Base-by-base conservation (phyloP, 2,329 filamentous ascomycete genomes). In the Cladosporium sp. region DNA sequence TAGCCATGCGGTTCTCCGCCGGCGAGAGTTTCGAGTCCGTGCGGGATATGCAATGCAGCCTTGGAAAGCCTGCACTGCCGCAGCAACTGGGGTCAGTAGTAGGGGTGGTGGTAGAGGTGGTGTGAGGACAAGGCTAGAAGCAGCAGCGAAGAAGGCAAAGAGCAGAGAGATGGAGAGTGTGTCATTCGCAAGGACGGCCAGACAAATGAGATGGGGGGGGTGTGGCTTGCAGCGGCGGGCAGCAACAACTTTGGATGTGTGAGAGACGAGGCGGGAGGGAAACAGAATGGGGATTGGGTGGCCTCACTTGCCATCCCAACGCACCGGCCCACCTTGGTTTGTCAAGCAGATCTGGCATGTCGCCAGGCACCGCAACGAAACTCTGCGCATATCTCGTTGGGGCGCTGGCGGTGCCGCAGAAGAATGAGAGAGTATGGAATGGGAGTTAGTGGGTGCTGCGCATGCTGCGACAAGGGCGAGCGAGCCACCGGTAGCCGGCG, bases 381-480 rank as follows among this genome's bases (percentile, higher is more conserved):
- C 22, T 48, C 25, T 25, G 45, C 36, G 45, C 36, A 27, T 33
- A 40, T 48, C 36, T 48, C 35, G 45, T 48, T 48, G 45, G 45
- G 43, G 35, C 36, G 13, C 32, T 7, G 30, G 36, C 12, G 30
- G 32, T 30, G 36, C 25, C 45, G 36, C 29, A 20, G 25, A 40
- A 16, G 16, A 18, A 18, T 15, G 32, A 15, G n/a, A 38, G 11
- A 5, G 22, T 27, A 27, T 27, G 32, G 16, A 18, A 18, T 15
- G 32, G 9, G n/a, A 38, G 11, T 27, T 4, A 5, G 9, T 27
- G 32, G 32, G 32, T 35, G 11, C 9, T 4, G 45, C 16, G 29
- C 25, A 36, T 35, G 45, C 45, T 39, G 36, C n/a, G 15, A 25
- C 38, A 20, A 38, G 43, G n/a, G 35, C 16, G 35, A 22, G 32